Evolutionary conservation across 768 basidiomycete species (phyloP).

Genomic region (Scleroderma bovista): DNA sequence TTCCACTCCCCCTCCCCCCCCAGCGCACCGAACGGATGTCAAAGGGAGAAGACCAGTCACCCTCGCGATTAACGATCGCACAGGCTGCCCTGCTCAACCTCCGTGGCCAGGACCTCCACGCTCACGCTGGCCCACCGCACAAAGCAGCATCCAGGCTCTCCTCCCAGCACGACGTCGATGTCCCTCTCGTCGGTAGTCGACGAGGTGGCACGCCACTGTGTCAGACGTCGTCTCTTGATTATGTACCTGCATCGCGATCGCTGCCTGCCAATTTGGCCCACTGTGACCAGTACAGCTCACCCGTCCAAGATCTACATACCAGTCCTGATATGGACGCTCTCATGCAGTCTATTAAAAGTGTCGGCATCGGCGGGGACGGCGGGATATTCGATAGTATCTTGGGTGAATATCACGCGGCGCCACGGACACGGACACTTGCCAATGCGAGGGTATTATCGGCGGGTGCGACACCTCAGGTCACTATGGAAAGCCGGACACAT

Average conservation of each 20-base stretch:
- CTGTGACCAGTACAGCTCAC: constrained; percentile 11
- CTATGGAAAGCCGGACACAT: too few relatives aligned
- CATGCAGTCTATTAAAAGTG: constrained; percentile 30
- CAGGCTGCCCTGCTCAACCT: constrained; percentile 74
- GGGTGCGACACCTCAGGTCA: too few relatives aligned
- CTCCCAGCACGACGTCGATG: constrained; percentile 9
- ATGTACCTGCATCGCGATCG: constrained; percentile 1
- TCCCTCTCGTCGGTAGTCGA: constrained; percentile 4
- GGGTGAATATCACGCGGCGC: too few relatives aligned
- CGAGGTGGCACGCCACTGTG: constrained; percentile 1
- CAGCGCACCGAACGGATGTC: constrained; percentile 58
- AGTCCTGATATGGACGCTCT: constrained; percentile 37
- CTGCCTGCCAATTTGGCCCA: constrained; percentile 18
- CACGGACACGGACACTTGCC: too few relatives aligned
- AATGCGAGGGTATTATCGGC: too few relatives aligned
- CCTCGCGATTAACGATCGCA: constrained; percentile 66
- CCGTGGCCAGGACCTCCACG: constrained; percentile 53
- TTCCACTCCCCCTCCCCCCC: neutral
- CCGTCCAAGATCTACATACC: constrained; percentile 17
- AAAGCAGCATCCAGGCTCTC: constrained; percentile 2
- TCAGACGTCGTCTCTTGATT: constrained; percentile 4
- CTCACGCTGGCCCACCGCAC: constrained; percentile 4
- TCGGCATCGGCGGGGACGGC: constrained; percentile 17
- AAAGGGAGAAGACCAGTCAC: constrained; percentile 59
- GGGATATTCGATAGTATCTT: constrained; percentile 9